These are phyloP conservation scores for Lolium rigidum DNA, from an alignment of 176 grass and related monocot genomes.

Conservation along the genomic window DNA sequence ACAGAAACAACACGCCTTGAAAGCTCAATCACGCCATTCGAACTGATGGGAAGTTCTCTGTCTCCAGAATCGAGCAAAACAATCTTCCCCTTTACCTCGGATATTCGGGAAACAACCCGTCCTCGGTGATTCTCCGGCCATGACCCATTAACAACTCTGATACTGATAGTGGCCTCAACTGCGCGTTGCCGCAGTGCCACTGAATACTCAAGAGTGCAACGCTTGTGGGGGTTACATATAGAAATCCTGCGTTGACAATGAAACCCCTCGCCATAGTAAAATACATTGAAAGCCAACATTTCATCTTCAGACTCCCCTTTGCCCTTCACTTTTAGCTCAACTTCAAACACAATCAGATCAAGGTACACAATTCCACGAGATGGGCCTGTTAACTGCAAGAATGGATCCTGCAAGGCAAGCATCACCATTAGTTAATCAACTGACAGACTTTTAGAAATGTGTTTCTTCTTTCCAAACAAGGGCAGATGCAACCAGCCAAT, in stretches of 20 bases:
- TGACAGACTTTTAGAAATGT: no score
- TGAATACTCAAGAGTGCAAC: not conserved
- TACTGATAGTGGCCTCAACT: not conserved
- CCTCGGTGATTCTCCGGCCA: not conserved
- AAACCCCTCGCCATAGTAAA: not conserved
- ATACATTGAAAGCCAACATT: slow-evolving; percentile 5
- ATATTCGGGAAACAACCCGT: not conserved
- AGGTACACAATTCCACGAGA: slow-evolving; percentile 22
- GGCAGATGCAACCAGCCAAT: no score
- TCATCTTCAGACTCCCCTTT: slow-evolving; percentile 17
- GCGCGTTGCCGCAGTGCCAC: not conserved
- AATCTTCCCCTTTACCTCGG: not conserved
- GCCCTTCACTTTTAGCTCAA: slow-evolving; percentile 25
- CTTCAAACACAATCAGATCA: slow-evolving; percentile 19
- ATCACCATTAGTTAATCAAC: not conserved
- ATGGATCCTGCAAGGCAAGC: not conserved
- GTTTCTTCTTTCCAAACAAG: no score
- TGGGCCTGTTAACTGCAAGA: slow-evolving; percentile 34
- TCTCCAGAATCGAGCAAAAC: not conserved
- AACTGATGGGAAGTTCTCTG: not conserved
- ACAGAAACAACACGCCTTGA: not conserved
- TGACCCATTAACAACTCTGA: no score
- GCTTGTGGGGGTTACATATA: not conserved
- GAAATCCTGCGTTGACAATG: no score
- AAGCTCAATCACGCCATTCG: not conserved